Base-by-base conservation (phyloP, 1,139 yeast species). In the Candida tropicalis region DNA sequence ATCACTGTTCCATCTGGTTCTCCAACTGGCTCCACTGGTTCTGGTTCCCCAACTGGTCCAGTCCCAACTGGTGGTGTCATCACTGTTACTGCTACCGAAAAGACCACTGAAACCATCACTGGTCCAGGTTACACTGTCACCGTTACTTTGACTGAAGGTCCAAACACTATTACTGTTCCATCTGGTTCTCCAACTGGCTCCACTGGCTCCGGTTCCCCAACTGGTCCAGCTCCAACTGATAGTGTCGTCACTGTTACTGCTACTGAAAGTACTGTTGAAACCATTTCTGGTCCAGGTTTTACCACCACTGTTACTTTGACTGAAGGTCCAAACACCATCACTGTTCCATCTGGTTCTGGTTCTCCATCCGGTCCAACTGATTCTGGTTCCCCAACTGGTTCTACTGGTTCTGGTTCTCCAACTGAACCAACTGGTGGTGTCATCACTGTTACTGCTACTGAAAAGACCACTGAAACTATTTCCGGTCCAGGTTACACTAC, bases 221-320 rank as follows among this genome's bases (percentile, higher is more conserved):
- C 17, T 31, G 35, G 35, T 32, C 20, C 31, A 32, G 35, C 29
- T 24, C 16, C n/a, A 12, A 20, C 38, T 35, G 13, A 9, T 16
- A 17, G 31, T 25, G 31, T 25, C 24, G 17, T 17, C 22, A 32
- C 37, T 15, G 37, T 31, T 23, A 38, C 41, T 16, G 34, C 25
- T 26, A 15, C 33, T 15, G 24, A 31, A 22, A 5, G 16, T 7
- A 35, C 38, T n/a, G 10, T 5, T 26, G 24, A 26, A 25, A 25
- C 38, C 11, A 35, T 26, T 11, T 18, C 39, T 18, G 39, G 39
- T 36, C 32, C 38, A 36, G 39, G 39, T 18, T 36, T n/a, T 24
- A 36, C 39, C 20, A 11, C 26, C 10, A 27, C 33, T 6, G 26
- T 36, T 12, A 27, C 39, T 27, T 36, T 27, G 2, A 18, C 33